Base-by-base conservation (phyloP, 139 green algal species). In the Gonium pectorale region DNA sequence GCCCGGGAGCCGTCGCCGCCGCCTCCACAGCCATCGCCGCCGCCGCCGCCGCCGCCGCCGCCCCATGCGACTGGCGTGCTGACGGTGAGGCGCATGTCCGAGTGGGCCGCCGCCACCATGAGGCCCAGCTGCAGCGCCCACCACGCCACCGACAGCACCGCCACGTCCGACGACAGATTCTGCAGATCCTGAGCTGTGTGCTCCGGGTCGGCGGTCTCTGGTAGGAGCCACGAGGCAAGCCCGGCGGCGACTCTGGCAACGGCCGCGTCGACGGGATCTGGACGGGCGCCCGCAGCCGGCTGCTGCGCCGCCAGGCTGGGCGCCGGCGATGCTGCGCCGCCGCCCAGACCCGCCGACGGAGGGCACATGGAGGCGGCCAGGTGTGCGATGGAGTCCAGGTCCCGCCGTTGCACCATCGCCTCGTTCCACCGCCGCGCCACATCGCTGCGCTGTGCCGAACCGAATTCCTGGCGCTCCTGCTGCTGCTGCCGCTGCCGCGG, bases 61-160 rank as follows among this genome's bases (percentile, higher is more conserved):
- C 40, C 67, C 22, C 41, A n/a, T n/a, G n/a, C n/a, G n/a, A n/a
- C n/a, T n/a, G n/a, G n/a, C 38, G 67, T 38, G 40, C 40, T 35
- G 7, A 74, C 38, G 17, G 67, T 74, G 40, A 74, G 67, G 22
- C 67, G 26, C 67, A 74, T 38, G 9, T 24, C 40, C 41, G 67
- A 40, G 41, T 74, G 67, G 27, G 67, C 67, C 2, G 67, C 67
- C 67, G 67, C 67, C 67, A 74, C 67, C 67, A 74, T 52, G 40
- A 74, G 41, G 22, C 67, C 67, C 37, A 74, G 67, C 8, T 40
- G 38, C 67, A 74, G 37, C 37, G 38, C 40, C 21, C 17, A 5
- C 3, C 4, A 27, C 3, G 64, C 64, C 64, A 71, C 7, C n/a
- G 15, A 35, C 33, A 33, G 64, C 17, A 71, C n/a, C n/a, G 64